These are phyloP conservation scores for Metschnikowia proteae DNA, from an alignment of 805 yeast genomes.

Conservation along the genomic window DNA sequence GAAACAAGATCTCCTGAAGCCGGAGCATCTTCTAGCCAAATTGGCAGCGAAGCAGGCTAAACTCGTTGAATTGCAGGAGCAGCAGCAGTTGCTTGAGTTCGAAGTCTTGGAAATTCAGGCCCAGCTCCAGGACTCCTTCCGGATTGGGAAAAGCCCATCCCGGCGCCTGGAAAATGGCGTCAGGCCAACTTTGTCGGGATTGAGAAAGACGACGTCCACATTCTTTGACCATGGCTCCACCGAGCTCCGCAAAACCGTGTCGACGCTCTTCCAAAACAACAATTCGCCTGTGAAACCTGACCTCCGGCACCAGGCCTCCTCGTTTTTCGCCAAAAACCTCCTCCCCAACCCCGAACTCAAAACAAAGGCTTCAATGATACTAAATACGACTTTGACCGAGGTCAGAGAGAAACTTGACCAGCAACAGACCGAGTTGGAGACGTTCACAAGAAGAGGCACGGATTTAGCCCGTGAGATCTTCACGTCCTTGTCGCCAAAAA, in stretches of 20 bases:
- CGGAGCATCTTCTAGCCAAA: constrained; percentile 12
- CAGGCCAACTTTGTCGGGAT: neutral
- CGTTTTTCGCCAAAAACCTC: constrained; percentile 1
- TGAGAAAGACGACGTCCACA: constrained; percentile 8
- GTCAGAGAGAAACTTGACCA: constrained; percentile 18
- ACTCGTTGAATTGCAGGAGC: constrained; percentile 46
- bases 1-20: neutral
- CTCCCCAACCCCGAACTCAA: constrained; percentile 10
- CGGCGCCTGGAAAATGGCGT: neutral
- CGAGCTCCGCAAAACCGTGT: constrained; percentile 4
- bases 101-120: constrained; percentile 31
- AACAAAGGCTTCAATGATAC: constrained; percentile 22
- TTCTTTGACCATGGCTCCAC: constrained; percentile 8
- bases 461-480: constrained; percentile 25
- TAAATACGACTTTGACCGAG: constrained; percentile 16
- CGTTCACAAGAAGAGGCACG: constrained; percentile 24
- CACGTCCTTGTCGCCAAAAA: constrained; percentile 25
- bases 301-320: constrained; percentile 1
- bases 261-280: neutral
- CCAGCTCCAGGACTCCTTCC: constrained; percentile 13
- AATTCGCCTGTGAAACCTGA: neutral
- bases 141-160: neutral
- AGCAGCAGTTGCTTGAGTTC: constrained; percentile 29
- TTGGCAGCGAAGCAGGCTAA: constrained; percentile 53
- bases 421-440: constrained; percentile 23